Evolutionary conservation across 2,329 filamentous ascomycete species (phyloP), one percentile per base, ranked within the genome.

Genomic region (Pseudogymnoascus sp.): DNA sequence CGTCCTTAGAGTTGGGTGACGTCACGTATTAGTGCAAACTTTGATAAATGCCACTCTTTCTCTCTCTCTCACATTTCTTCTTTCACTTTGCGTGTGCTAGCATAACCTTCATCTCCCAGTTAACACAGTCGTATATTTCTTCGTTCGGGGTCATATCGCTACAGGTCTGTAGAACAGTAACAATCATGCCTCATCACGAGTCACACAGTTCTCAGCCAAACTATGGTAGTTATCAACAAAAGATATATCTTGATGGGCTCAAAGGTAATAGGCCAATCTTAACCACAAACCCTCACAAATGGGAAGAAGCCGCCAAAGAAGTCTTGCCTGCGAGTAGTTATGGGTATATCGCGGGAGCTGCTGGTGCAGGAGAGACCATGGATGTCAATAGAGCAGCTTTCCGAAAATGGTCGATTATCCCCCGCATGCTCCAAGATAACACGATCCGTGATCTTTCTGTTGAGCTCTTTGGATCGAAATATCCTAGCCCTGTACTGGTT

Each of bases 381-480:
- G 25, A 53, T 31, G 82, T 81, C 21, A 88, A 88, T 71, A 79
- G 84, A 4, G 81, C 86, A 72, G 82, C 85, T 61, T 89, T 88
- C 76, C 86, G 83, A 74, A 79, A 84, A 1, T 84, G 87, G 74
- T 80, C 82, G 50, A 84, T 89, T 68, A 78, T 88, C 56, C 84
- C 85, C 0, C 79, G 81, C 50, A 83, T 82, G 76, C 80, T 88
- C 1, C 79, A 86, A 44, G 83, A 88, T 72, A 87, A 82, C 6
- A 85, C 83, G 69, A 73, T 73, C 34, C 81, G 84, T 38, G 84
- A 87, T 68, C 85, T 83, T 0, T 73, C 74, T 1, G 83, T 83
- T 11, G 75, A 74, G 3, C 83, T 89, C 65, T 88, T 87, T 71
- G 82, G 84, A 12, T 82, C 87, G 71, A 77, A 78, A 59, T 80